A percentile compares a stretch with the other conserved stretches of the same genome.
Conservation (phyloP, 2,329 filamentous ascomycete species). For the Diplocarpon rosae region DNA sequence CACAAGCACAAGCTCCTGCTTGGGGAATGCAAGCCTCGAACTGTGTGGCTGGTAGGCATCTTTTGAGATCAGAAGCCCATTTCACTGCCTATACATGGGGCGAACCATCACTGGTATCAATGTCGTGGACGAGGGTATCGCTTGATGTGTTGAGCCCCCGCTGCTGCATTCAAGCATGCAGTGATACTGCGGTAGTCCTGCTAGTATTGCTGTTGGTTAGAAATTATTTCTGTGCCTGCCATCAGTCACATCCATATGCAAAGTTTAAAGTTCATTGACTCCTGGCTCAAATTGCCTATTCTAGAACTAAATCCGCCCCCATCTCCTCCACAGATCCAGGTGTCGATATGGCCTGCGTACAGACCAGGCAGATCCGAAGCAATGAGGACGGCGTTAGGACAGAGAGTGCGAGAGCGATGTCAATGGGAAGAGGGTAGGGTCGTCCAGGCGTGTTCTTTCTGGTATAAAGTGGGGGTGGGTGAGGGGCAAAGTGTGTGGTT, state of each 20-base stretch:
- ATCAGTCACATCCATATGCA: neutral
- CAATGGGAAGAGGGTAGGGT: conserved; percentile 14
- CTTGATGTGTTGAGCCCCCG: too few relatives aligned
- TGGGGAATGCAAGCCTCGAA: too few relatives aligned
- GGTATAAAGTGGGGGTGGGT: conserved; percentile 12
- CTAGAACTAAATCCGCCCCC: conserved; percentile 20
- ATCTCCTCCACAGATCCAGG: conserved; percentile 19
- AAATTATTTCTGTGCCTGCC: too few relatives aligned
- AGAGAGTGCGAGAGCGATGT: conserved; percentile 21
- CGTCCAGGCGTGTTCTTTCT: conserved; percentile 13
- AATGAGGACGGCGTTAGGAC: conserved; percentile 15
- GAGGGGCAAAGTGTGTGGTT: neutral
- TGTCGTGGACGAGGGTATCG: too few relatives aligned
- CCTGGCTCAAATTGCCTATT: conserved; percentile 18
- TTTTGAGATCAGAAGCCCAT: too few relatives aligned
- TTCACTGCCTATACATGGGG: too few relatives aligned
- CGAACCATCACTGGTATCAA: too few relatives aligned
- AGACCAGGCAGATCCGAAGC: conserved; percentile 15
- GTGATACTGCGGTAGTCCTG: too few relatives aligned
- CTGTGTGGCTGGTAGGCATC: too few relatives aligned
- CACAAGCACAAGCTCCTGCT: too few relatives aligned
- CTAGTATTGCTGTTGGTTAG: too few relatives aligned
- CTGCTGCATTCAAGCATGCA: too few relatives aligned
- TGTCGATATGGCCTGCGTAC: conserved; percentile 12
- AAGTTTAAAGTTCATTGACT: neutral